A percentile compares a stretch with the other conserved stretches of the same genome.
Evolutionary conservation across 768 basidiomycete genomes (phyloP).

Genomic region (Cyathus striatus): DNA sequence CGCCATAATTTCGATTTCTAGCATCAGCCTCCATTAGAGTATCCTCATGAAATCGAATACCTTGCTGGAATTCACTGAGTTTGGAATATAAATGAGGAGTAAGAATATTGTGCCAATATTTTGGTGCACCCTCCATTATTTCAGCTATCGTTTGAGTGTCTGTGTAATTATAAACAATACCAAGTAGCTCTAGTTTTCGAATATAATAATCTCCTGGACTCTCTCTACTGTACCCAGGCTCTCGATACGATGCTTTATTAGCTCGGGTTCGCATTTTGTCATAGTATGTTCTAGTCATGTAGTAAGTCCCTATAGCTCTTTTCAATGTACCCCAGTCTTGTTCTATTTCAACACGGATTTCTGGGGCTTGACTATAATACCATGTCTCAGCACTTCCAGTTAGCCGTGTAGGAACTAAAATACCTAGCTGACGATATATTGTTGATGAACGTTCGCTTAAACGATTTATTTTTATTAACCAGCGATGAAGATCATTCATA

Average conservation of each 20-base stretch:
- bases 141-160: slow-evolving; percentile 27
- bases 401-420: slow-evolving; percentile 20
- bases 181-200: slow-evolving; percentile 18
- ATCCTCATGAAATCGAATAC: slow-evolving; percentile 17
- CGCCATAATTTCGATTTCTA: neutral
- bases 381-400: slow-evolving; percentile 20
- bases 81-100: no score
- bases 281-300: slow-evolving; percentile 24
- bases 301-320: slow-evolving; percentile 18
- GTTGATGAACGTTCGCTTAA: slow-evolving; percentile 11
- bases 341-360: slow-evolving; percentile 8
- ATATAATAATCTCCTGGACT: slow-evolving; percentile 29
- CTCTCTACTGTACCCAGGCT: slow-evolving; percentile 16
- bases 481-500: slow-evolving; percentile 16
- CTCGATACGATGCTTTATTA: slow-evolving; percentile 18
- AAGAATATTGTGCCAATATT: no score
- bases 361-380: slow-evolving; percentile 18
- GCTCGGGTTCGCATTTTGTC: slow-evolving; percentile 22
- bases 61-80: slow-evolving; percentile 13
- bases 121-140: no score
- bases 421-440: slow-evolving; percentile 20
- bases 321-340: slow-evolving; percentile 21
- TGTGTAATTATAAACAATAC: slow-evolving; percentile 3
- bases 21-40: slow-evolving; percentile 9
- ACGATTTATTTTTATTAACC: slow-evolving; percentile 21